A percentile compares a stretch with the other conserved stretches of the same genome.
These are phyloP conservation scores for Cladophialophora bantiana DNA, from an alignment of 2,329 filamentous ascomycete species.

Conservation along the genomic window DNA sequence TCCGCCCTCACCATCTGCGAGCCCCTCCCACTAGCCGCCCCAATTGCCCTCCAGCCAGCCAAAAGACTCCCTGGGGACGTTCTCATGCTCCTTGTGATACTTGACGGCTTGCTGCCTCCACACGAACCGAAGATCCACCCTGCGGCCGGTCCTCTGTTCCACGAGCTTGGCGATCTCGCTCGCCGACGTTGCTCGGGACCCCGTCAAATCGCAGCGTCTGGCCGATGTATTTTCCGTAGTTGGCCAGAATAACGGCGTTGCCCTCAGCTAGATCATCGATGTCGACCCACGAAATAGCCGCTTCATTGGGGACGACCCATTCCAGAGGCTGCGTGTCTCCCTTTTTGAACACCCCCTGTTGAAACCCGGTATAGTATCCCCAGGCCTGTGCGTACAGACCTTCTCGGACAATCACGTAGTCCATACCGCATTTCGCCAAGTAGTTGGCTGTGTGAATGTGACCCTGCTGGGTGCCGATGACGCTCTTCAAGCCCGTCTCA, in stretches of 20 bases:
- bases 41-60: slow-evolving; percentile 19
- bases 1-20: slow-evolving; percentile 6
- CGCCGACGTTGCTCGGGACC: slow-evolving; percentile 3
- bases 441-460: slow-evolving; percentile 7
- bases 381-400: slow-evolving; percentile 12
- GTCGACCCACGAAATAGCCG: slow-evolving; percentile 14
- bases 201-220: slow-evolving; percentile 13
- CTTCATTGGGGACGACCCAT: slow-evolving; percentile 12
- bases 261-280: slow-evolving; percentile 17
- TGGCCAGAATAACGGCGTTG: slow-evolving; percentile 9
- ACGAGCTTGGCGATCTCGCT: slow-evolving; percentile 17
- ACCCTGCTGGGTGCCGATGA: slow-evolving; percentile 20
- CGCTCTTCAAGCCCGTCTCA: slow-evolving; percentile 9
- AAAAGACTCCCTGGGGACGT: slow-evolving; percentile 2
- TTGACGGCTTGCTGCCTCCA: neutral
- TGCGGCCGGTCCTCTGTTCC: neutral
- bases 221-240: neutral
- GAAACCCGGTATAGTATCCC: slow-evolving; percentile 1
- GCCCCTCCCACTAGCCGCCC: slow-evolving; percentile 11
- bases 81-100: slow-evolving; percentile 9
- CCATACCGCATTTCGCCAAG: slow-evolving; percentile 3
- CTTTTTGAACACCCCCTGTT: slow-evolving; percentile 6
- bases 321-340: neutral
- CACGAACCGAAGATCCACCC: slow-evolving; percentile 3
- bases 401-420: slow-evolving; percentile 14